Base-by-base conservation (phyloP, 225 moss, liverwort and hornwort genomes). In the Lunularia cruciata region DNA sequence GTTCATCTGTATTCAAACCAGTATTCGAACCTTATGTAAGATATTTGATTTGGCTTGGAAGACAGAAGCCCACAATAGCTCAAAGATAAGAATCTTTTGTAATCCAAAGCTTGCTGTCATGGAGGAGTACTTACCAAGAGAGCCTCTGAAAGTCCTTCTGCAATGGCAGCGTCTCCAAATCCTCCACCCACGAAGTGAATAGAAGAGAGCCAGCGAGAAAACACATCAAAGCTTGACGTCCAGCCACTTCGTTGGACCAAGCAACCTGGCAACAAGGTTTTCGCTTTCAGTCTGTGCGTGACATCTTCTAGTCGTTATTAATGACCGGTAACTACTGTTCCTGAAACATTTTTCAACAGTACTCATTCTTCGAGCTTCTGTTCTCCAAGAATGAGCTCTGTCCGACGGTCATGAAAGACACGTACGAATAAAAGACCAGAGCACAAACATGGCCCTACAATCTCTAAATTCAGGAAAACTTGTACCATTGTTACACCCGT, bases 171-270 rank as follows among this genome's bases (percentile, higher is more conserved):
- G 65, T 98, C 92, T 71, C 85, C 72, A 64, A 86, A 98, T 23
- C 96, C 92, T 73, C 90, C 92, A 48, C 96, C 96, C 46, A 57
- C 77, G 65, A 98, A 98, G 43, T 35, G 69, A 49, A 98, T 85
- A 26, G 83, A 79, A 56, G 83, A 83, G 43, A 98, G 86, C 96
- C 96, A 98, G 13, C 76, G 84, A 65, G 88, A 79, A 75, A 89
- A 98, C n/a, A 84, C 72, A 45, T 98, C 92, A 77, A 86, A 49
- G 76, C 74, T 98, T 72, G 92, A 86, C 27, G 96, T 98, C 96
- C 96, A 98, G 74, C 89, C 96, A 55, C 86, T 87, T 81, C 83
- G 84, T 76, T 89, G 90, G 64, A 86, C 73, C 72, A 90, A 70
- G 40, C 74, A 81, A 70, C 73, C 94, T 94, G 71, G 70, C 72